phyloP scores from a whole-genome alignment of 2,329 filamentous ascomycete genomes.

The Talaromyces rugulosus region DNA sequence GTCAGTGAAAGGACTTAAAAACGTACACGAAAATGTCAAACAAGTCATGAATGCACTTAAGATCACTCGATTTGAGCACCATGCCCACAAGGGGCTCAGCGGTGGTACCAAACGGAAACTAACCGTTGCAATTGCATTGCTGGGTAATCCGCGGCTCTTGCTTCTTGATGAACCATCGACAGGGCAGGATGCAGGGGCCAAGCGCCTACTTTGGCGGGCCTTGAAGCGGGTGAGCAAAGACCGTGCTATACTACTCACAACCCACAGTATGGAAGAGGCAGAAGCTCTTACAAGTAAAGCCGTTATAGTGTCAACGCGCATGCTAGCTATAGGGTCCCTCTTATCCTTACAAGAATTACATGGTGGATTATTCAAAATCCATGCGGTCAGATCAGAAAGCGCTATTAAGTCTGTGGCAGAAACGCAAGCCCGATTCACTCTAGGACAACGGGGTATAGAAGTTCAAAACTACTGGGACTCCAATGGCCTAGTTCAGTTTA shows the following conservation, averaged over 20 bases:
- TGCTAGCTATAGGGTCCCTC: conserved; percentile 74
- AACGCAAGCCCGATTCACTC: background rate
- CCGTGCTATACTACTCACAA: conserved; percentile 81
- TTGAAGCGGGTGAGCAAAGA: conserved; percentile 69
- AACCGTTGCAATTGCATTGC: conserved; percentile 80
- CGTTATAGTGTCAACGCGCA: conserved; percentile 78
- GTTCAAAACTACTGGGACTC: conserved; percentile 1
- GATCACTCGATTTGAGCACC: conserved; percentile 62
- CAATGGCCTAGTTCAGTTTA: background rate
- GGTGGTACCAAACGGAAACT: conserved; percentile 95
- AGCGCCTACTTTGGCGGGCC: conserved; percentile 90
- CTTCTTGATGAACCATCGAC: conserved; percentile 85
- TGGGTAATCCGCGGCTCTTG: conserved; percentile 84
- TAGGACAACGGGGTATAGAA: background rate
- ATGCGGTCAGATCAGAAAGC: background rate
- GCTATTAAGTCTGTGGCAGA: background rate
- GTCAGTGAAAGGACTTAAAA: conserved; percentile 69
- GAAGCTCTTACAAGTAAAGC: conserved; percentile 79
- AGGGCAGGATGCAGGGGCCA: conserved; percentile 85
- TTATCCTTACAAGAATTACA: background rate
- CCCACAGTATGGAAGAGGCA: conserved; percentile 93
- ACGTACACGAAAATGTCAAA: conserved; percentile 71
- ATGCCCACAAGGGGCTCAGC: conserved; percentile 75
- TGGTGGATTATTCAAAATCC: background rate
- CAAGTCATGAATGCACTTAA: conserved; percentile 79